Evolutionary conservation across 306 rosid species (phyloP).

Genomic region (Arachis hypogaea): DNA sequence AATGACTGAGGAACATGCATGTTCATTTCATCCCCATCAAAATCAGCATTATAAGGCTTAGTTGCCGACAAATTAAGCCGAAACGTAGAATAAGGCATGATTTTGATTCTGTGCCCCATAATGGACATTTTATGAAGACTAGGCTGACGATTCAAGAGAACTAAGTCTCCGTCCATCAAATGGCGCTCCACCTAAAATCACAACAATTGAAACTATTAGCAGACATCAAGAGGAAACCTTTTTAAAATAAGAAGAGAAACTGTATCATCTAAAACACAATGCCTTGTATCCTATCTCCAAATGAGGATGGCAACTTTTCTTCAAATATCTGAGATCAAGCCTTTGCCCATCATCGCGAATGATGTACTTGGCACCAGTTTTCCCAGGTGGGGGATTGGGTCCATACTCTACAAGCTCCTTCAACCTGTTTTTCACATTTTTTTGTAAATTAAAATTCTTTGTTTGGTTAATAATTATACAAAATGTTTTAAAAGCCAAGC

Average conservation of each 20-base stretch:
- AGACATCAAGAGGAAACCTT: slow-evolving; percentile 16
- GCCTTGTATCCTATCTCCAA: slow-evolving; percentile 99
- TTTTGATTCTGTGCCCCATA: slow-evolving; percentile 99
- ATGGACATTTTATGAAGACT: slow-evolving; percentile 99
- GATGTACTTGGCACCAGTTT: slow-evolving; percentile 99
- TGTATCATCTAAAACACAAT: slow-evolving; percentile 24
- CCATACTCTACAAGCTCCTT: slow-evolving; percentile 98
- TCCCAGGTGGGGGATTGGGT: slow-evolving; percentile 99
- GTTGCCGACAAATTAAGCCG: slow-evolving; percentile 93
- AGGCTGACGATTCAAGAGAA: slow-evolving; percentile 99
- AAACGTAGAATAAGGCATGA: slow-evolving; percentile 98
- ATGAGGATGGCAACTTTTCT: slow-evolving; percentile 98
- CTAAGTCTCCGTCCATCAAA: slow-evolving; percentile 94
- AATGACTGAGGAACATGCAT: slow-evolving; percentile 99
- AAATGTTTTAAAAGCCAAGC: slow-evolving; percentile 2
- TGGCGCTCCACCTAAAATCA: slow-evolving; percentile 96
- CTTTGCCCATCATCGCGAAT: slow-evolving; percentile 98
- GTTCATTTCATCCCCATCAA: slow-evolving; percentile 98
- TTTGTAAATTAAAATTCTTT: slow-evolving; percentile 18
- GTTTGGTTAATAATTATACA: not conserved
- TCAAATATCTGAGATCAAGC: slow-evolving; percentile 96
- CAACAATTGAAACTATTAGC: slow-evolving; percentile 29
- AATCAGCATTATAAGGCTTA: slow-evolving; percentile 96
- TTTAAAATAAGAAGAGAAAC: not conserved
- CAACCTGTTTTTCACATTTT: slow-evolving; percentile 48